Base-by-base conservation (phyloP, 306 rosid species). In the Lupinus albus region DNA sequence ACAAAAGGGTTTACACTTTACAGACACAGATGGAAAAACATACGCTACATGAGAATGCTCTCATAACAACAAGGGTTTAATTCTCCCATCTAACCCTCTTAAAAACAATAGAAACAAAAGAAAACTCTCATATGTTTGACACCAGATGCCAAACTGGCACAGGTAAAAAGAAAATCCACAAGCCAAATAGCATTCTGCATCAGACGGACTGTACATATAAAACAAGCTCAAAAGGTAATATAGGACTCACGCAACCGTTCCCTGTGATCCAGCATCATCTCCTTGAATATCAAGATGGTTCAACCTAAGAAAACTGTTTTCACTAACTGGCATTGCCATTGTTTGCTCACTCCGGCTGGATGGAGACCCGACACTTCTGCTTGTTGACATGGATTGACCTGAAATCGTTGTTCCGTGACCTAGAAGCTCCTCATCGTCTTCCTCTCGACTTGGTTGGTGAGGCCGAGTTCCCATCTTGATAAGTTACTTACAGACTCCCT, bases 331-430 rank as follows among this genome's bases (percentile, higher is more conserved):
- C 5, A 95, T 86, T 11, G 91, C 87, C 89, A 83, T 88, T 66
- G 98, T 87, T 85, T 89, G 96, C 86, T 92, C 96, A 65, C 96
- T 87, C 53, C 96, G 87, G 82, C 93, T 87, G 38, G 97, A 93
- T 1, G 97, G 97, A 0, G 96, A 90, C 3, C 99, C 99, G 4
- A 85, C 81, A 71, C 99, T 93, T 56, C 97, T 86, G 85, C 99
- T 93, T 28, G 92, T 93, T 30, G 97, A 93, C 60, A 88, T 87
- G 14, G 99, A 93, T 76, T 88, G 93, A 1, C 96, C 91, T 0
- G 96, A 89, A 62, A 83, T 64, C 0, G 93, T 81, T 20, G 89
- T 54, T 30, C 84, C 91, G 62, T 73, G 84, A 28, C 86, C 85
- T 0, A 74, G 79, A 12, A 75, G 44, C 71, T 88, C 89, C 63